phyloP scores from a whole-genome alignment of 164 flowering plant species.

The Macadamia tetraphylla region DNA sequence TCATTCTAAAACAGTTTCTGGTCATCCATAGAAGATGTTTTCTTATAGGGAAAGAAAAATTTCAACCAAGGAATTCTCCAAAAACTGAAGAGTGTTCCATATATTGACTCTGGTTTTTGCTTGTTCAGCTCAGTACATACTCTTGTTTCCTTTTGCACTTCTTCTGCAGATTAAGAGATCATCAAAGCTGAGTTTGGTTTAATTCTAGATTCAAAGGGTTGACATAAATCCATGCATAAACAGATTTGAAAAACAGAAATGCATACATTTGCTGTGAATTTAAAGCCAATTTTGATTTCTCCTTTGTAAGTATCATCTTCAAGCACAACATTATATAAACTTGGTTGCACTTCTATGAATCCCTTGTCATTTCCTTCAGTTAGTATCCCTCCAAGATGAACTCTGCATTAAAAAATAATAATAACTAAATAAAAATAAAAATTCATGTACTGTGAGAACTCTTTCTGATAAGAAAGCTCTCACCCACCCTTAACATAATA shows the following conservation, averaged over 20 bases:
- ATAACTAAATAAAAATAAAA: too few relatives aligned
- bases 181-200: too few relatives aligned
- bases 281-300: constrained; percentile 61
- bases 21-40: constrained; percentile 5
- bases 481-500: too few relatives aligned
- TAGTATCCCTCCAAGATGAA: constrained; percentile 64
- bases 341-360: constrained; percentile 43
- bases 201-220: too few relatives aligned
- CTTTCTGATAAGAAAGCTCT: too few relatives aligned
- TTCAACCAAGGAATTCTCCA: constrained; percentile 29
- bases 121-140: constrained; percentile 11
- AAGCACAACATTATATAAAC: constrained; percentile 68
- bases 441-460: too few relatives aligned
- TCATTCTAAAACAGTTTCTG: not conserved
- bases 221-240: too few relatives aligned
- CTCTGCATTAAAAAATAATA: constrained; percentile 28
- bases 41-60: constrained; percentile 10
- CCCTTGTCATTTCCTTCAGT: constrained; percentile 54
- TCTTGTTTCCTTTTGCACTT: constrained; percentile 13
- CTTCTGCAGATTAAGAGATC: constrained; percentile 27
- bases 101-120: constrained; percentile 15
- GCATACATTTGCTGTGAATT: constrained; percentile 42
- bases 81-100: constrained; percentile 17
- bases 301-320: constrained; percentile 79
- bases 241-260: too few relatives aligned